Base-by-base conservation (phyloP, 2,329 filamentous ascomycete species). In the Neonectria magnoliae region DNA sequence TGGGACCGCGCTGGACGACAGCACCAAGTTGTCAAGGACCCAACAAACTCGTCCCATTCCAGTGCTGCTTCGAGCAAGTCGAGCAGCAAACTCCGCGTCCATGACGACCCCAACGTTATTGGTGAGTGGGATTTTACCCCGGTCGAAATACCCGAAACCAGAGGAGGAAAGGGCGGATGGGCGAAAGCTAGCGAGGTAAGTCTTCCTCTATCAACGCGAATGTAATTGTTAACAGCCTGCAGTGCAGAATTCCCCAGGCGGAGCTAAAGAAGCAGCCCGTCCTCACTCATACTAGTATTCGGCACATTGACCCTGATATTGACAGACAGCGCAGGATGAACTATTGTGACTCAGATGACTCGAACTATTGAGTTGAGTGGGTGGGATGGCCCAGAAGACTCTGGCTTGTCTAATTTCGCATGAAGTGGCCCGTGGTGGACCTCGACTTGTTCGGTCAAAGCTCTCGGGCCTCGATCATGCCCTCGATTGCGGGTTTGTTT, bases 1-100 rank as follows among this genome's bases (percentile, higher is more conserved):
- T 80, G 77, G 77, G 76, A 77, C 10, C 18, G 70, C 1, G 58
- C 42, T 5, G 78, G 78, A 0, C 64, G 60, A 1, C 68, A 59
- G 5, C 63, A 77, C 29, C 51, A 53, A 3, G 59, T 25, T 1
- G 27, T 63, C 42, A 79, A 78, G 59, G 58, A 68, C 0, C 65
- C 68, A 2, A 76, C 77, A 0, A 50, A 66, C 3, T 48, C 53
- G 7, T 55, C 20, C 20, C 10, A 38, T 20, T 76, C 74, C 1
- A 69, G 62, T 44, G 45, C 61, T 1, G 57, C 54, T 2, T 69
- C 66, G 1, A 64, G 64, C 3, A 64, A 60, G 9, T 68, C 66
- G 4, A 42, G n/a, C 2, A 60, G 47, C 25, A 53, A 57, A 6
- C 57, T 58, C 4, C 60, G 36, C 8, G n/a, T 53, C 16, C 16